Percentiles rank a stretch among this genome's conserved stretches.
phyloP scores from a whole-genome alignment of 768 basidiomycete species.

The Lentinula lateritia region DNA sequence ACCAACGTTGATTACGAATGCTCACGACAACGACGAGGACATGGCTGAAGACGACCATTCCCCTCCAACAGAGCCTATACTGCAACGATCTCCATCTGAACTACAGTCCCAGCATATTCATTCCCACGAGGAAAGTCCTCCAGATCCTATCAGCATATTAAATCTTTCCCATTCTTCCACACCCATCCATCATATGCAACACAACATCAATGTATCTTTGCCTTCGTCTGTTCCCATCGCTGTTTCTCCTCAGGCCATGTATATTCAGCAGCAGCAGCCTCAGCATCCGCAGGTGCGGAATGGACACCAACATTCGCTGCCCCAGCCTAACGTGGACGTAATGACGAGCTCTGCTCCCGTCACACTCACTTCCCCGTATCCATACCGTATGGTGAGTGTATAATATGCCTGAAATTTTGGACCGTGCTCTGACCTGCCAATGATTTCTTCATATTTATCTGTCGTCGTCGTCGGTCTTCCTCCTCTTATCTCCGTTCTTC shows the following conservation, averaged over 20 bases:
- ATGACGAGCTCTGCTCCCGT: conserved; percentile 33
- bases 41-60: conserved; percentile 33
- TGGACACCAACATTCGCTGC: conserved; percentile 7
- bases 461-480: background rate
- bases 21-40: conserved; percentile 35
- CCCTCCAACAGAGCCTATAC: background rate
- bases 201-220: background rate
- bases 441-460: background rate
- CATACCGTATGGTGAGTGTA: conserved; percentile 35
- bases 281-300: conserved; percentile 18
- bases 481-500: background rate
- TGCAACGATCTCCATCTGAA: conserved; percentile 12
- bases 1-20: conserved; percentile 18
- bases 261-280: conserved; percentile 15
- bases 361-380: conserved; percentile 54
- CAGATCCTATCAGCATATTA: conserved; percentile 9
- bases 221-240: conserved; percentile 12
- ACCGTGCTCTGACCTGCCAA: background rate
- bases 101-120: conserved; percentile 13
- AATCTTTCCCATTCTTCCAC: conserved; percentile 16
- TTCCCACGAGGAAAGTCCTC: conserved; percentile 13
- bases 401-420: background rate
- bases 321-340: conserved; percentile 19
- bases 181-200: background rate
- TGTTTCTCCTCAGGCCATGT: conserved; percentile 13